These are phyloP conservation scores for Yueomyces sp. DNA, from an alignment of 1,139 yeast species.

Conservation along the genomic window DNA sequence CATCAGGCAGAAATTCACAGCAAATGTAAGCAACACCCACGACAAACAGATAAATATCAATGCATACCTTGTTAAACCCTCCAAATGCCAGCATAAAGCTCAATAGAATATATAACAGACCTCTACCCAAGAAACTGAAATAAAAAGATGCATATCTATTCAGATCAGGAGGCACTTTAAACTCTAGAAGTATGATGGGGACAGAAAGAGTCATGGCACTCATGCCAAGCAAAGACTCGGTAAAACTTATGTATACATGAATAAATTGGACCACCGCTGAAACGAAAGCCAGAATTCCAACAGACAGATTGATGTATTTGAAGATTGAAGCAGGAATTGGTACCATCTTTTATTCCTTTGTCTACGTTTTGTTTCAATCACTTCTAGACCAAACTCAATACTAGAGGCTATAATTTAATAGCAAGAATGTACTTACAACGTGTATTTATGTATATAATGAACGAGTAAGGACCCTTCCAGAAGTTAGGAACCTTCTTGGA, in stretches of 20 bases:
- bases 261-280: slow-evolving; percentile 21
- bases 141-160: slow-evolving; percentile 61
- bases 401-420: too few relatives aligned
- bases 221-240: slow-evolving; percentile 12
- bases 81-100: slow-evolving; percentile 54
- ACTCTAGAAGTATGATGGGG: slow-evolving; percentile 49
- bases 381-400: too few relatives aligned
- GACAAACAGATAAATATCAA: slow-evolving; percentile 41
- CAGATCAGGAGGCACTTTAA: slow-evolving; percentile 54
- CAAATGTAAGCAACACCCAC: slow-evolving; percentile 47
- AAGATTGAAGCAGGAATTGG: slow-evolving; percentile 23
- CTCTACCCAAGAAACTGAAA: slow-evolving; percentile 77
- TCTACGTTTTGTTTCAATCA: too few relatives aligned
- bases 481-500: too few relatives aligned
- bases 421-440: too few relatives aligned
- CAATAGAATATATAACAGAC: slow-evolving; percentile 55
- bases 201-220: slow-evolving; percentile 41
- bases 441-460: too few relatives aligned
- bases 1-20: slow-evolving; percentile 70
- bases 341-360: too few relatives aligned
- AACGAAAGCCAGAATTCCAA: slow-evolving; percentile 45
- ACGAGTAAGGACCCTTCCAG: too few relatives aligned
- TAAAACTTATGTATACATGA: slow-evolving; percentile 9
- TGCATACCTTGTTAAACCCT: slow-evolving; percentile 40
- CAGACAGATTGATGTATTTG: slow-evolving; percentile 49